These are phyloP conservation scores for Naganishia cerealis DNA, from an alignment of 1,284 basidiomycete genomes.

Conservation along the genomic window DNA sequence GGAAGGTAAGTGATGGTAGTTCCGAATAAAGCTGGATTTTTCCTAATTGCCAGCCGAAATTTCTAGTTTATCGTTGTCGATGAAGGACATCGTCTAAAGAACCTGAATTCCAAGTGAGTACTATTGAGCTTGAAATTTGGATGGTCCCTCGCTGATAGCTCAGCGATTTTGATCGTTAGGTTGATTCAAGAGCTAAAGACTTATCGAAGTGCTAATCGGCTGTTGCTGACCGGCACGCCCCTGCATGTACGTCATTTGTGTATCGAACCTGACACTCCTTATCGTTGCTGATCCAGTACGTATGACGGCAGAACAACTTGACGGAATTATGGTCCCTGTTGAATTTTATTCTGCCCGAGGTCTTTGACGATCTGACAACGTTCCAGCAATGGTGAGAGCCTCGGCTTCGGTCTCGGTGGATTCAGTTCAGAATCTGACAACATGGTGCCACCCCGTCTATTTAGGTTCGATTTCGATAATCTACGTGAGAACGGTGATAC, in stretches of 20 bases:
- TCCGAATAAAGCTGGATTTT: neutral
- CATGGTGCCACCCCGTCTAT: neutral
- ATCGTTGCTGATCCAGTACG: neutral
- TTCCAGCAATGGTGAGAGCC: slow-evolving; percentile 80
- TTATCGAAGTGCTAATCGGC: slow-evolving; percentile 77
- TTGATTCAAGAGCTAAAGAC: slow-evolving; percentile 88
- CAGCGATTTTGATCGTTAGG: slow-evolving; percentile 40
- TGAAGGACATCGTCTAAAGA: slow-evolving; percentile 92
- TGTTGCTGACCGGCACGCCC: slow-evolving; percentile 91
- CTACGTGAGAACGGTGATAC: slow-evolving; percentile 28
- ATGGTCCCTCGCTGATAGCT: neutral
- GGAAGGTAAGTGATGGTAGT: slow-evolving; percentile 59
- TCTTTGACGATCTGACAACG: slow-evolving; percentile 83
- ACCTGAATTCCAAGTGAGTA: slow-evolving; percentile 72
- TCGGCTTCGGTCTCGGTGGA: slow-evolving; percentile 48
- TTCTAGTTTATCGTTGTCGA: slow-evolving; percentile 81
- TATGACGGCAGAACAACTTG: slow-evolving; percentile 73
- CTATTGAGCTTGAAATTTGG: neutral
- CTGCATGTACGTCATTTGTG: slow-evolving; percentile 66
- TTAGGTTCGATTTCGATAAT: slow-evolving; percentile 64
- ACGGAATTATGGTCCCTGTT: slow-evolving; percentile 90
- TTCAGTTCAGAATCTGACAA: neutral
- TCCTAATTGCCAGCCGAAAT: neutral
- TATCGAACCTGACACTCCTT: neutral
- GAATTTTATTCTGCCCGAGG: slow-evolving; percentile 88